Conservation (phyloP, 2,329 filamentous ascomycete genomes). For the Alternaria triticimaculans region DNA sequence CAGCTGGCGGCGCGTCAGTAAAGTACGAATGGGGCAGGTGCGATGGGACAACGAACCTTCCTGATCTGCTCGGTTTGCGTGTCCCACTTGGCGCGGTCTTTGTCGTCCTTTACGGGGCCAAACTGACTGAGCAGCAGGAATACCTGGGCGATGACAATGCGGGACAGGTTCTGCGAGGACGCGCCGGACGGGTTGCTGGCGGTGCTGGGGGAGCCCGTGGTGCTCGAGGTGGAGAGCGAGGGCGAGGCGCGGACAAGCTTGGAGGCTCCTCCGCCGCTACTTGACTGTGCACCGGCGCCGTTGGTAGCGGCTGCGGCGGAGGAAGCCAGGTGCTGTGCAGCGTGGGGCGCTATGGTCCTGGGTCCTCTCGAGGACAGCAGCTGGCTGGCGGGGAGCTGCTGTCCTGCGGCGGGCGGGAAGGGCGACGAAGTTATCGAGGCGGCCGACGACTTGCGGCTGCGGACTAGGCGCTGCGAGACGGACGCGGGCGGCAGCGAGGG, state of each 20-base stretch:
- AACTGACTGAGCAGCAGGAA: slow-evolving; percentile 82
- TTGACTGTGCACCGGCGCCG: slow-evolving; percentile 58
- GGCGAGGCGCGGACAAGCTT: slow-evolving; percentile 67
- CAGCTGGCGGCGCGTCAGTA: slow-evolving; percentile 63
- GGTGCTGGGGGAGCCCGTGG: slow-evolving; percentile 60
- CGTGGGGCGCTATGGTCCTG: slow-evolving; percentile 62
- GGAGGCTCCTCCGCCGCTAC: slow-evolving; percentile 62
- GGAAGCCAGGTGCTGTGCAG: slow-evolving; percentile 61
- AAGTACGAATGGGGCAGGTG: neutral
- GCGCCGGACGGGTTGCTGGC: slow-evolving; percentile 53
- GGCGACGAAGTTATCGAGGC: slow-evolving; percentile 62
- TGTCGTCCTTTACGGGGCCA: slow-evolving; percentile 86
- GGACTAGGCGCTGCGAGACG: slow-evolving; percentile 55
- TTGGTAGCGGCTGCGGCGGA: slow-evolving; percentile 59
- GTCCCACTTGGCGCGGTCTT: slow-evolving; percentile 90
- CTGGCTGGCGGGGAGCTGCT: slow-evolving; percentile 60
- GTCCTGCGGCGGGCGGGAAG: slow-evolving; percentile 63
- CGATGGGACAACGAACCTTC: slow-evolving; percentile 67
- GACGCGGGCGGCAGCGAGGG: slow-evolving; percentile 57
- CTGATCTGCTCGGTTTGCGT: slow-evolving; percentile 87
- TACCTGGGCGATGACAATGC: slow-evolving; percentile 94
- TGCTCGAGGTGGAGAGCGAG: slow-evolving; percentile 56
- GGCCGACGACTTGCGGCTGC: slow-evolving; percentile 61
- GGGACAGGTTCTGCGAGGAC: slow-evolving; percentile 67
- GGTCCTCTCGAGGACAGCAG: slow-evolving; percentile 64